phyloP scores from a whole-genome alignment of 768 basidiomycete genomes.

The Lactarius indigo region DNA sequence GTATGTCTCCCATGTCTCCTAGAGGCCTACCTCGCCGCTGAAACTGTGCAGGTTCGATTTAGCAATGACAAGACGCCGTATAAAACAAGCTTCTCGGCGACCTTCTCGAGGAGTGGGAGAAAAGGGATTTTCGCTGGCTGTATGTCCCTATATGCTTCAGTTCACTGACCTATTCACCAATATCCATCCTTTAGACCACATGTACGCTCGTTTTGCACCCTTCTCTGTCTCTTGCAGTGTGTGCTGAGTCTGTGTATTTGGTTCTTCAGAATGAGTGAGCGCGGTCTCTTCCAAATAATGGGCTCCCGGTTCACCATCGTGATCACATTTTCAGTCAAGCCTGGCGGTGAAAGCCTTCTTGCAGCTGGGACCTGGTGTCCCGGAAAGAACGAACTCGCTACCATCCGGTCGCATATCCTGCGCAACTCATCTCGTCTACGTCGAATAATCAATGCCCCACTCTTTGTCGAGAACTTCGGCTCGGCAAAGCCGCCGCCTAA shows the following conservation, averaged over 20 bases:
- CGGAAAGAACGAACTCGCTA: constrained; percentile 71
- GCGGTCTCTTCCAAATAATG: constrained; percentile 6
- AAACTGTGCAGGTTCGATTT: constrained; percentile 64
- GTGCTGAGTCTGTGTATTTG: background rate
- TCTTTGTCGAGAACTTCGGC: constrained; percentile 79
- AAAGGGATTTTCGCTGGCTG: constrained; percentile 90
- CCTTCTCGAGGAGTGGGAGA: constrained; percentile 82
- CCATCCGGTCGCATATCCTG: constrained; percentile 71
- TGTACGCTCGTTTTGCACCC: constrained; percentile 40
- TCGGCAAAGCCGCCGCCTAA: constrained; percentile 57
- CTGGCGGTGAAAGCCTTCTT: constrained; percentile 64
- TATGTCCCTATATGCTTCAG: constrained; percentile 38
- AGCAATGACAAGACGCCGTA: constrained; percentile 96
- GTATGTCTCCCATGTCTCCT: constrained; percentile 38
- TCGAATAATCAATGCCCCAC: constrained; percentile 57
- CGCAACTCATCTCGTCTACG: constrained; percentile 61
- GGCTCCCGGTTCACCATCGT: background rate
- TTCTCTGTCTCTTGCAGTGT: background rate
- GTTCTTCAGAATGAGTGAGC: constrained; percentile 28
- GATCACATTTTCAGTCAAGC: constrained; percentile 47
- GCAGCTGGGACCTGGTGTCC: constrained; percentile 83
- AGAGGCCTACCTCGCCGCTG: background rate
- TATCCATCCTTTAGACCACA: constrained; percentile 46
- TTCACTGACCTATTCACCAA: background rate
- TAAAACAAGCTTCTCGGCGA: constrained; percentile 76